Conservation (phyloP, 768 basidiomycete genomes). For the Sporobolomyces phaffii region DNA sequence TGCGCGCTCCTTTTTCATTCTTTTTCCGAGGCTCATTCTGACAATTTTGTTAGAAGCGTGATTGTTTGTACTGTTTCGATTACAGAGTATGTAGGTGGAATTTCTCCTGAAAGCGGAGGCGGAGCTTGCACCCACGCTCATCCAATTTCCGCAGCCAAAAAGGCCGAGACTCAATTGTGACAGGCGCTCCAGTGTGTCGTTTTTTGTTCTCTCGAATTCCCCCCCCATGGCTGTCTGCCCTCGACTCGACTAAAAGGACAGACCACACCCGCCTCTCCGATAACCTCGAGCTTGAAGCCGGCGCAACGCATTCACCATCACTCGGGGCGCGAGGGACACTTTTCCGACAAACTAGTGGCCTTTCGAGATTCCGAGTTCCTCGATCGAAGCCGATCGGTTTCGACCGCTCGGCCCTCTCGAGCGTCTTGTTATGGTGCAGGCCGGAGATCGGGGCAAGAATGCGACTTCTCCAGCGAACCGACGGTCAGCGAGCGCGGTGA, state of each 20-base stretch:
- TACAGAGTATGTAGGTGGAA: too few species aligned
- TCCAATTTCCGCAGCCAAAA: too few species aligned
- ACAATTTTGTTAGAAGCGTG: too few species aligned
- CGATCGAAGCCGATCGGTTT: neutral
- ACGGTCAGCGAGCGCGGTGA: neutral
- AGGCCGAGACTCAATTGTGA: too few species aligned
- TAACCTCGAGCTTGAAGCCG: too few species aligned
- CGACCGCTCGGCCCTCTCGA: neutral
- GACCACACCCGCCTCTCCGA: neutral
- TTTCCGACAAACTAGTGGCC: conserved; percentile 1
- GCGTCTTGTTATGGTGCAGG: conserved; percentile 1
- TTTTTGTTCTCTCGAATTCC: neutral
- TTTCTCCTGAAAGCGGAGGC: too few species aligned
- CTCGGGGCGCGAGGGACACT: too few species aligned
- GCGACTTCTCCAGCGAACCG: conserved; percentile 5
- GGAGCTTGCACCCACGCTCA: too few species aligned
- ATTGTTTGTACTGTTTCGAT: too few species aligned
- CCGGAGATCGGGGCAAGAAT: conserved; percentile 6
- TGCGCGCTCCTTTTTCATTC: too few species aligned
- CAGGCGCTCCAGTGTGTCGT: neutral
- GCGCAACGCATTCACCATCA: too few species aligned
- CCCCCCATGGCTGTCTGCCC: conserved; percentile 15
- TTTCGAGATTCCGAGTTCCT: neutral
- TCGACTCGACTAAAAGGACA: conserved; percentile 5
- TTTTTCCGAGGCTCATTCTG: too few species aligned